Evolutionary conservation across 1,284 basidiomycete species (phyloP).

Genomic region (Apiotrichum siamense): DNA sequence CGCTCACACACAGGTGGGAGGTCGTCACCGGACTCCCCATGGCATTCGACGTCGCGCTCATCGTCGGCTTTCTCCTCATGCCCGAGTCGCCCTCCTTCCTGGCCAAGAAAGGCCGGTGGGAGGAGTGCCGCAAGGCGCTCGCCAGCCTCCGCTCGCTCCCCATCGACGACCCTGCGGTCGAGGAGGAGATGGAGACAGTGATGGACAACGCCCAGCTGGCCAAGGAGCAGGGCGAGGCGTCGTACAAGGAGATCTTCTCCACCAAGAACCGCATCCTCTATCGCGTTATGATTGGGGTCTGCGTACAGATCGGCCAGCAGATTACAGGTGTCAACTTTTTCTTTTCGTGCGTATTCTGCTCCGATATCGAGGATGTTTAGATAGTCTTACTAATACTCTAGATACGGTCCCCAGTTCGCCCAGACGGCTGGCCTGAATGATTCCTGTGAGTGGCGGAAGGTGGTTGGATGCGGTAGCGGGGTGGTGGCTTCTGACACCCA

Average conservation of each 20-base stretch:
- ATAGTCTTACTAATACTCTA: too few species aligned
- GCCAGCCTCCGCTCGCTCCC: slow-evolving; percentile 45
- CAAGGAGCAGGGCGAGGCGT: slow-evolving; percentile 35
- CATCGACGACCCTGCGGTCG: slow-evolving; percentile 38
- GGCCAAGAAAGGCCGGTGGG: slow-evolving; percentile 44
- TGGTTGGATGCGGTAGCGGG: too few species aligned
- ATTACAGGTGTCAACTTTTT: slow-evolving; percentile 46
- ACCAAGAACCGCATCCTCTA: slow-evolving; percentile 47
- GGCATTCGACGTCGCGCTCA: slow-evolving; percentile 40
- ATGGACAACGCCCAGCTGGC: slow-evolving; percentile 37
- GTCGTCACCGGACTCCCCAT: slow-evolving; percentile 30
- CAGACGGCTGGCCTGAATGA: slow-evolving; percentile 46
- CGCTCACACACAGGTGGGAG: slow-evolving; percentile 13
- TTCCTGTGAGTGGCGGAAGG: neutral
- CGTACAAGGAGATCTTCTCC: slow-evolving; percentile 46
- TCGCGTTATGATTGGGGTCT: slow-evolving; percentile 24
- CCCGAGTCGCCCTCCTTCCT: slow-evolving; percentile 50
- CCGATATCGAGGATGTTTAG: too few species aligned
- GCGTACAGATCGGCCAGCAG: slow-evolving; percentile 47
- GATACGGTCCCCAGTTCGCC: slow-evolving; percentile 46
- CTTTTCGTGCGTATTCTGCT: too few species aligned
- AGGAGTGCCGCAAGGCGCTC: slow-evolving; percentile 43
- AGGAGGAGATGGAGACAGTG: slow-evolving; percentile 45
- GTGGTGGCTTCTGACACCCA: slow-evolving; percentile 2
- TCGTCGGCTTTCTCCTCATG: slow-evolving; percentile 45